Evolutionary conservation across 2,329 filamentous ascomycete genomes (phyloP).

Genomic region (Coniochaeta sp.): DNA sequence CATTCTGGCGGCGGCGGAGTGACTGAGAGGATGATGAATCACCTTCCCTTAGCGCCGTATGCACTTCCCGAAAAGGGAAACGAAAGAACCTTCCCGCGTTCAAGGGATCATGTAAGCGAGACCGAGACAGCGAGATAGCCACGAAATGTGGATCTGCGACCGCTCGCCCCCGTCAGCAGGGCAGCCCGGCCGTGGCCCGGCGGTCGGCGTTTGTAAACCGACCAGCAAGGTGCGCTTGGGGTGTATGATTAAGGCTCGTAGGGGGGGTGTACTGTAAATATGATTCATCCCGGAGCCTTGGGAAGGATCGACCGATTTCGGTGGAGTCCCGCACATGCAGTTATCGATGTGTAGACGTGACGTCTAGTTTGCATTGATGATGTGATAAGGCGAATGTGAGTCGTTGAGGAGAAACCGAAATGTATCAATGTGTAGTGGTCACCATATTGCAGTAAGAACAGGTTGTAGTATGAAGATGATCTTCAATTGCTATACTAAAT

Average conservation of each 20-base stretch:
- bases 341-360: neutral
- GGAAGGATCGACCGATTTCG: neutral
- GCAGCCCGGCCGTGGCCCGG: neutral
- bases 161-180: neutral
- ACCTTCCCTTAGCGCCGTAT: neutral
- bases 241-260: neutral
- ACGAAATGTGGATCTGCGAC: neutral
- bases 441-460: neutral
- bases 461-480: neutral
- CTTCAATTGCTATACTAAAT: conserved; percentile 1
- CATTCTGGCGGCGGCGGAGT: neutral
- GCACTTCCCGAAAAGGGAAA: neutral
- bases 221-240: neutral
- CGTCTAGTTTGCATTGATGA: neutral
- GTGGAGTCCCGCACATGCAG: neutral
- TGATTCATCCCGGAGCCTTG: neutral
- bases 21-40: neutral
- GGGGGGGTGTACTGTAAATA: neutral
- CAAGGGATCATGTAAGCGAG: neutral
- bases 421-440: neutral
- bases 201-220: neutral
- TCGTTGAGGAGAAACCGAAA: neutral
- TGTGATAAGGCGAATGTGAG: neutral
- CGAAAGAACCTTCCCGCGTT: neutral
- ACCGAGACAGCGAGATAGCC: neutral